Evolutionary conservation across 2,329 filamentous ascomycete species (phyloP).

Genomic region (Plectosphaerella cucumerina): DNA sequence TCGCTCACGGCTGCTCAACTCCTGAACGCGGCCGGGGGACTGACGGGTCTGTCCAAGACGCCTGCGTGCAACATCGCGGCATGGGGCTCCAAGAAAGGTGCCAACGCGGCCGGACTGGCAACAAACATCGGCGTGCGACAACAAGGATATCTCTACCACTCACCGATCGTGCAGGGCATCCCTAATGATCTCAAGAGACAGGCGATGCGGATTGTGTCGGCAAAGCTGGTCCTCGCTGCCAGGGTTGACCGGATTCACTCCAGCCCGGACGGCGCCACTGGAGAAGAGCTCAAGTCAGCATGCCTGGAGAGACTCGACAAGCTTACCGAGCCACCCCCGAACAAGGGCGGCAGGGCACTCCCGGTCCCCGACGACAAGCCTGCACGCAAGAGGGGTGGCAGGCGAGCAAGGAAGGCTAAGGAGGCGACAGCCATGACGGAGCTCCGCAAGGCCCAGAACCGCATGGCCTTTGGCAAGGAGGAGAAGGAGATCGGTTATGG

Average conservation of each 20-base stretch:
- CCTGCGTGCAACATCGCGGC: conserved; percentile 90
- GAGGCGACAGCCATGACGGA: conserved; percentile 97
- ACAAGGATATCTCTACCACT: conserved; percentile 91
- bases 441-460: conserved; percentile 90
- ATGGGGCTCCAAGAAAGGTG: conserved; percentile 84
- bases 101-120: conserved; percentile 71
- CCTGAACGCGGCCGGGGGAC: conserved; percentile 88
- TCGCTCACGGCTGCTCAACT: conserved; percentile 92
- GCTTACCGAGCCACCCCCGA: conserved; percentile 84
- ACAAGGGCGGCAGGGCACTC: conserved; percentile 80
- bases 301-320: conserved; percentile 88
- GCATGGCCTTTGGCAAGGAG: conserved; percentile 93
- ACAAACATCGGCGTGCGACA: conserved; percentile 89
- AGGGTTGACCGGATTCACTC: conserved; percentile 84
- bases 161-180: conserved; percentile 80
- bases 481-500: conserved; percentile 92
- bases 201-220: conserved; percentile 90
- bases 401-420: conserved; percentile 89
- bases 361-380: conserved; percentile 96
- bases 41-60: conserved; percentile 85
- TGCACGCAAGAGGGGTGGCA: conserved; percentile 83
- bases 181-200: conserved; percentile 82
- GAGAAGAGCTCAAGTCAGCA: conserved; percentile 75
- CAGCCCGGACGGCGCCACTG: conserved; percentile 75
- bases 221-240: conserved; percentile 90